phyloP scores from a whole-genome alignment of 1,284 basidiomycete species.

The Anthracocystis walkeri region DNA sequence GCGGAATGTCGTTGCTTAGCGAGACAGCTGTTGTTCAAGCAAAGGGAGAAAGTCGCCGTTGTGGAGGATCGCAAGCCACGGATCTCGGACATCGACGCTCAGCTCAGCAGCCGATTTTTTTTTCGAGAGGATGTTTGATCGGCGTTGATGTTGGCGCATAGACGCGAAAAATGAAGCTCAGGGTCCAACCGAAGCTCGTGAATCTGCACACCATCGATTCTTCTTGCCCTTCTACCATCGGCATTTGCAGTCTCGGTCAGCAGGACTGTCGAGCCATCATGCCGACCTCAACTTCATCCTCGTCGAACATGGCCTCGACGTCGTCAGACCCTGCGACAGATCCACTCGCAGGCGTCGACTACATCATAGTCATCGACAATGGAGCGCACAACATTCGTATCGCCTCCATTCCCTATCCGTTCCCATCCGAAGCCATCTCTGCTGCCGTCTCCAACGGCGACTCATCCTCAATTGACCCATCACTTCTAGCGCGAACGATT shows the following conservation, averaged over 20 bases:
- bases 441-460: constrained; percentile 4
- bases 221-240: background rate
- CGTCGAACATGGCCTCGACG: background rate
- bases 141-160: background rate
- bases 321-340: background rate
- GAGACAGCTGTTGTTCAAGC: constrained; percentile 9
- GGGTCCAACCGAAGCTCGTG: constrained; percentile 15
- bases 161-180: constrained; percentile 2
- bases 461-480: constrained; percentile 2
- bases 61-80: constrained; percentile 7
- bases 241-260: background rate
- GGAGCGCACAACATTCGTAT: constrained; percentile 48
- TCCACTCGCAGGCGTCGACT: constrained; percentile 26
- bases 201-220: background rate
- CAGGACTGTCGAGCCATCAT: background rate
- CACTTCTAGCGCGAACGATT: constrained; percentile 1
- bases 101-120: constrained; percentile 8
- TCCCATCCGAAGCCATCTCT: constrained; percentile 2
- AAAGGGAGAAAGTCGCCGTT: constrained; percentile 6
- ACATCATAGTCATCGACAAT: constrained; percentile 48
- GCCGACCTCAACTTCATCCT: constrained; percentile 6
- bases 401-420: constrained; percentile 39
- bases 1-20: background rate
- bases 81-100: constrained; percentile 5
- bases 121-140: constrained; percentile 9